A percentile compares a stretch with the other conserved stretches of the same genome.
These are phyloP conservation scores for Raffaelea arxii DNA, from an alignment of 2,329 filamentous ascomycete species.

Conservation along the genomic window DNA sequence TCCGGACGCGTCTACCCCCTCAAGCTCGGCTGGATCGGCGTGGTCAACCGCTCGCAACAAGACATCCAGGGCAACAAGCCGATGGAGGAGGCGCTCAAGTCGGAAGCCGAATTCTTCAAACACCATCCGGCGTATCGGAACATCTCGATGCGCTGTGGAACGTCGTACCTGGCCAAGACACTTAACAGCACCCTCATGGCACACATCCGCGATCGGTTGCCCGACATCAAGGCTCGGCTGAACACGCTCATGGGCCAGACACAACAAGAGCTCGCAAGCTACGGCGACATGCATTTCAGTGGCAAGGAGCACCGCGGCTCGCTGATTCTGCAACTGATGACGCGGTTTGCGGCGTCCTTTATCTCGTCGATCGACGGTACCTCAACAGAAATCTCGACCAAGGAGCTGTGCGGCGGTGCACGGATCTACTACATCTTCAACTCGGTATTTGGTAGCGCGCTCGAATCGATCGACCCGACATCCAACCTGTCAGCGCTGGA, in stretches of 20 bases:
- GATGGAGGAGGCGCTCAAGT: slow-evolving; percentile 81
- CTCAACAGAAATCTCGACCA: slow-evolving; percentile 96
- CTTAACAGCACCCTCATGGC: slow-evolving; percentile 92
- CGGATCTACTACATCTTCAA: slow-evolving; percentile 99
- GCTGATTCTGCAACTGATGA: slow-evolving; percentile 94
- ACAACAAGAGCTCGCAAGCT: slow-evolving; percentile 94
- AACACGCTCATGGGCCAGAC: slow-evolving; percentile 99
- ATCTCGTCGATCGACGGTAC: slow-evolving; percentile 98
- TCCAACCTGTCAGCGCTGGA: slow-evolving; percentile 90
- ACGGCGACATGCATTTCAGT: slow-evolving; percentile 94
- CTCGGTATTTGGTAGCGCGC: slow-evolving; percentile 91
- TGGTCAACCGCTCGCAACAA: slow-evolving; percentile 96
- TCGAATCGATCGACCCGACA: slow-evolving; percentile 93
- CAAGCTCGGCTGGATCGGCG: slow-evolving; percentile 95
- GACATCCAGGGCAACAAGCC: slow-evolving; percentile 95
- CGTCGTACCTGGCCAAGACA: slow-evolving; percentile 87
- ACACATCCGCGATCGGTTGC: slow-evolving; percentile 89
- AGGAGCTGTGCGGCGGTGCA: slow-evolving; percentile 89
- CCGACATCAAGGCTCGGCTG: slow-evolving; percentile 94
- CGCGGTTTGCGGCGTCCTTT: slow-evolving; percentile 92
- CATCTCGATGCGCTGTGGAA: slow-evolving; percentile 88
- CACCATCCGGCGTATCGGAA: slow-evolving; percentile 96
- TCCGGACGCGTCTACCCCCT: slow-evolving; percentile 92
- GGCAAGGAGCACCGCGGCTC: slow-evolving; percentile 95
- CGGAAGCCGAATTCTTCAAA: slow-evolving; percentile 90